Conservation (phyloP, 495 filamentous ascomycete genomes). For the Letharia columbiana region DNA sequence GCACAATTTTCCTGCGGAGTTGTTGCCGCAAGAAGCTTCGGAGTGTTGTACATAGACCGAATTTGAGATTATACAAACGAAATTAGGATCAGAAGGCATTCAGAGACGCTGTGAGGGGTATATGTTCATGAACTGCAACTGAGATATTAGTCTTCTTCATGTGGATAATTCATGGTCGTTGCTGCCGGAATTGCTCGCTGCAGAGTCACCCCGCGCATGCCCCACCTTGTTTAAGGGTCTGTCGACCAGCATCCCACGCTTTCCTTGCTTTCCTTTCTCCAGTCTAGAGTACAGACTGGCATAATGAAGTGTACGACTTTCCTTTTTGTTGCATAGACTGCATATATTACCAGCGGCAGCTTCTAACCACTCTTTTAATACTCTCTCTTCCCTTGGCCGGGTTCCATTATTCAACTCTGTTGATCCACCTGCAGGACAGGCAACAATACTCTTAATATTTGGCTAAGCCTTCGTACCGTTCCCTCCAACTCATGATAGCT, state of each 20-base stretch:
- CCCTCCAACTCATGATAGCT: neutral
- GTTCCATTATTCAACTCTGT: neutral
- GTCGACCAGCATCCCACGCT: slow-evolving; percentile 4
- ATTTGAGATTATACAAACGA: neutral
- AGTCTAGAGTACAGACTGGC: neutral
- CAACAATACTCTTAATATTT: neutral
- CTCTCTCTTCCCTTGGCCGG: neutral
- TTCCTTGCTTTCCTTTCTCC: neutral
- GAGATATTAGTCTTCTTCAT: neutral
- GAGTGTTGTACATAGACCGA: neutral
- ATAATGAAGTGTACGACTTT: slow-evolving; percentile 8
- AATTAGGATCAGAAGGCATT: neutral
- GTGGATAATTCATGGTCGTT: neutral
- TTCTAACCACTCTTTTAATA: neutral
- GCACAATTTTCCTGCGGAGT: neutral
- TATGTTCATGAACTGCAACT: neutral
- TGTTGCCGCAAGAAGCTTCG: neutral
- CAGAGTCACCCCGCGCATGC: neutral
- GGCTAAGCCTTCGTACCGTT: neutral
- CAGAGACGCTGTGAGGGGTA: neutral
- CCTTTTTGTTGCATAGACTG: slow-evolving; percentile 9
- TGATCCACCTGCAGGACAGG: slow-evolving; percentile 18
- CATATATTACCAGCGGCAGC: neutral
- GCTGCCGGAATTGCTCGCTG: slow-evolving; percentile 4
- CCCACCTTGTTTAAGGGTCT: neutral